Conservation (phyloP, 164 flowering plant genomes). For the Vitis riparia region DNA sequence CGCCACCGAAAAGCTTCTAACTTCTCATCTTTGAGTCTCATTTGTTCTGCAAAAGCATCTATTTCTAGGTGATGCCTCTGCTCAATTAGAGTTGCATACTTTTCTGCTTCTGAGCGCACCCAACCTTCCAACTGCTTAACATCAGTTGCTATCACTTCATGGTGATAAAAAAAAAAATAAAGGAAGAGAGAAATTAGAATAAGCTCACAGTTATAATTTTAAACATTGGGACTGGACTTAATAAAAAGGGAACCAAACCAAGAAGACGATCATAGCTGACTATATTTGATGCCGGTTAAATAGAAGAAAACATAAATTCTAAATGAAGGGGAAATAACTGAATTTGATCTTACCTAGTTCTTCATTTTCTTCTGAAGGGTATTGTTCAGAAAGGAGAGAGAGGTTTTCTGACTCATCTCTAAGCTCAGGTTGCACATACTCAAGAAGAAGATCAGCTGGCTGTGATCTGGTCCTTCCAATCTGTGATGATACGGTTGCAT, state of each 20-base stretch:
- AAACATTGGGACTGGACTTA: too few relatives aligned
- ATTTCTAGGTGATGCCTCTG: conserved; percentile 71
- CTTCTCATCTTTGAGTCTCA: conserved; percentile 81
- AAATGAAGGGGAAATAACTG: conserved; percentile 4
- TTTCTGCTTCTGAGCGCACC: conserved; percentile 59
- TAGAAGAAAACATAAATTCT: too few relatives aligned
- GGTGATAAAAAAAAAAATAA: conserved; percentile 6
- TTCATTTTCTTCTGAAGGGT: conserved; percentile 27
- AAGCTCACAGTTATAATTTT: too few relatives aligned
- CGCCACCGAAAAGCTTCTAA: conserved; percentile 76
- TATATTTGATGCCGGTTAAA: too few relatives aligned
- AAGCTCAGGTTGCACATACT: conserved; percentile 14
- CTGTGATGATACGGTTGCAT: conserved; percentile 27
- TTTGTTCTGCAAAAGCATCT: conserved; percentile 78
- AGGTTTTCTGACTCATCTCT: conserved; percentile 10
- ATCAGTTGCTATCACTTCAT: conserved; percentile 35
- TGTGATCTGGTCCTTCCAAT: conserved; percentile 22
- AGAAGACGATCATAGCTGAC: background rate
- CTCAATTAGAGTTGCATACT: conserved; percentile 42
- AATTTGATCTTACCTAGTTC: conserved; percentile 44
- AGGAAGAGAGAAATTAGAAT: background rate
- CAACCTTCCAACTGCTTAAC: conserved; percentile 50
- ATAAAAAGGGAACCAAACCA: background rate
- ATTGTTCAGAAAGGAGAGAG: conserved; percentile 24
- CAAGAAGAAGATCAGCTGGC: conserved; percentile 14